Evolutionary conservation across 2,329 filamentous ascomycete species (phyloP), one percentile per base, ranked within the genome.

Genomic region (Talaromyces sp.): DNA sequence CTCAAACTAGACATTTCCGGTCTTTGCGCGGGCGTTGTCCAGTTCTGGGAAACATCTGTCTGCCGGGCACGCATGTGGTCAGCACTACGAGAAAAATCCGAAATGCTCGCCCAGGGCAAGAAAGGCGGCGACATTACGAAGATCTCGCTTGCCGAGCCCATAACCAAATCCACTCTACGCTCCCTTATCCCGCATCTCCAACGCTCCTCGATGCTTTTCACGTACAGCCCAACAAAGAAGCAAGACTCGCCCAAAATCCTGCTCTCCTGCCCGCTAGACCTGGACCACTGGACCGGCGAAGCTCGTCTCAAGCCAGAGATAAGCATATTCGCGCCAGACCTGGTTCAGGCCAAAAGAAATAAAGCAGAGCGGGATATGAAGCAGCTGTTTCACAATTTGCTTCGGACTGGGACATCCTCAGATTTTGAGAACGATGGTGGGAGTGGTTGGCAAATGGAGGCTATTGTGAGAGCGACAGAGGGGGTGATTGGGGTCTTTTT

Each of bases 211-310:
- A 73, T 76, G 68, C 61, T 73, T 2, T 69, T 78, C 57, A 65
- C 69, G 27, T 62, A 17, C 10, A 15, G 1, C 9, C 42, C 11
- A 42, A 32, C 55, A 56, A 28, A 52, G 36, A 61, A 28, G 47
- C 59, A 30, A 17, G 25, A 30, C 13, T 53, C 49, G 3, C n/a
- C 10, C 58, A 65, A 66, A 51, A 62, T 76, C 2, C 67, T 77
- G 11, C 59, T 78, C 17, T 71, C 72, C 11, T 77, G 75, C 61
- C 63, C 67, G 5, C 61, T 78, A 51, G 63, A 56, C 13, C 65
- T 78, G 42, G 75, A 78, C 60, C 68, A 73, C 27, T 78, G 76
- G 76, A 75, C 74, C 19, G 70, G 75, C 39, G 76, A 78, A 59
- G 73, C 75, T 3, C 71, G 72, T 22, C 64, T 78, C n/a, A 65